Evolutionary conservation across 2,329 filamentous ascomycete genomes (phyloP).

Genomic region (Neocatenulostroma microsporum): DNA sequence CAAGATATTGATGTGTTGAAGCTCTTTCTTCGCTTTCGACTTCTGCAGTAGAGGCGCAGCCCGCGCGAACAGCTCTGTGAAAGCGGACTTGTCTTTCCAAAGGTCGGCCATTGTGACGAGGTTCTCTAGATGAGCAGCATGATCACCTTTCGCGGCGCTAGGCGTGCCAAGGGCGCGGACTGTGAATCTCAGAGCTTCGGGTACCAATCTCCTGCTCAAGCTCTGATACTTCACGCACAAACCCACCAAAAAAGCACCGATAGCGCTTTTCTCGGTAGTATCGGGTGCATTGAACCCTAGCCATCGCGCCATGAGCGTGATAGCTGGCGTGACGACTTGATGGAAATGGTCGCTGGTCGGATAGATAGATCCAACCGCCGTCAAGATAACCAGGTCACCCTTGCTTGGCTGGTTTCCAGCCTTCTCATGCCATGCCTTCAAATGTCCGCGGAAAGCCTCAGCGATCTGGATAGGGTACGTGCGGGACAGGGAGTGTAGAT

Average conservation of each 20-base stretch:
- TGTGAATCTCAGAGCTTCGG: conserved; percentile 76
- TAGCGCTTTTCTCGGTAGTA: conserved; percentile 55
- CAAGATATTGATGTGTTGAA: conserved; percentile 56
- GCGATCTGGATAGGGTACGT: conserved; percentile 72
- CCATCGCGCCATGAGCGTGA: conserved; percentile 75
- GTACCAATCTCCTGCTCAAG: conserved; percentile 77
- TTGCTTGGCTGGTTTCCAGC: conserved; percentile 41
- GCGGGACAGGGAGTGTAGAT: conserved; percentile 87
- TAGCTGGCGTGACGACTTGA: conserved; percentile 82
- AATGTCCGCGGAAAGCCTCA: conserved; percentile 65
- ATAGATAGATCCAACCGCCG: conserved; percentile 75
- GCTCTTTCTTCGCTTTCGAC: conserved; percentile 35
- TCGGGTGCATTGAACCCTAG: conserved; percentile 61
- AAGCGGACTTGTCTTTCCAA: conserved; percentile 67
- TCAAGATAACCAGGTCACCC: conserved; percentile 78
- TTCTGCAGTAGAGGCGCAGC: conserved; percentile 26
- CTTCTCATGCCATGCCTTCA: conserved; percentile 50
- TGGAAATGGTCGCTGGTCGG: conserved; percentile 98
- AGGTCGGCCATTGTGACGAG: conserved; percentile 60
- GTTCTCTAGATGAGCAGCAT: conserved; percentile 54
- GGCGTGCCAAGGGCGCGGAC: conserved; percentile 57
- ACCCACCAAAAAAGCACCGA: conserved; percentile 70
- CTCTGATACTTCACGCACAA: conserved; percentile 75
- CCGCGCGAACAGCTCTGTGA: conserved; percentile 70
- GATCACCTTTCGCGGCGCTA: conserved; percentile 26